phyloP scores from a whole-genome alignment of 164 flowering plant species.

The Aristolochia californica region DNA sequence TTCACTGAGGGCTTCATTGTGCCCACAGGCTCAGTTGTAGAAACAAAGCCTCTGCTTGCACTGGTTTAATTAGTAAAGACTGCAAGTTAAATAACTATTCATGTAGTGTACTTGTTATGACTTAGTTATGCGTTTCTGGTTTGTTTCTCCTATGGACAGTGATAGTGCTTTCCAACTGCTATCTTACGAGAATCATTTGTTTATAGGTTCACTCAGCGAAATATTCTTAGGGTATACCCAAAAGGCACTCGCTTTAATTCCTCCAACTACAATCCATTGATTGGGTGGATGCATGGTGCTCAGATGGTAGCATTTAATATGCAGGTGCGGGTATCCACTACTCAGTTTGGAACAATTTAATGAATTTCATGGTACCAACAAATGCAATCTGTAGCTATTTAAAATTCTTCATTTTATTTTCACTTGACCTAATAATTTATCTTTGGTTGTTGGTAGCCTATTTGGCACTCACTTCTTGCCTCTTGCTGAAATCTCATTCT shows the following conservation, averaged over 20 bases:
- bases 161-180: not conserved
- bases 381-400: no score
- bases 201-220: slow-evolving; percentile 12
- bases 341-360: not conserved
- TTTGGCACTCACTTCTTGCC: no score
- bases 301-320: slow-evolving; percentile 15
- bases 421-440: not conserved
- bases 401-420: not conserved
- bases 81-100: no score
- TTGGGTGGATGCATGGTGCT: slow-evolving; percentile 15
- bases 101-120: no score
- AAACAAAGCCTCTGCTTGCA: no score
- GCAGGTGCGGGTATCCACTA: slow-evolving; percentile 3
- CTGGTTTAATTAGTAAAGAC: no score
- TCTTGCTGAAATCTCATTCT: no score
- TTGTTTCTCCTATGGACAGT: no score
- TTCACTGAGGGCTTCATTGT: no score
- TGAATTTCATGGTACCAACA: not conserved
- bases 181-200: not conserved
- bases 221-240: slow-evolving; percentile 11
- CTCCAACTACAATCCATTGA: slow-evolving; percentile 12
- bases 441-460: not conserved
- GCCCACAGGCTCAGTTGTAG: no score
- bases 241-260: slow-evolving; percentile 12
- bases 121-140: no score